phyloP scores from a whole-genome alignment of 116 monocot species.

The Iris pallida region DNA sequence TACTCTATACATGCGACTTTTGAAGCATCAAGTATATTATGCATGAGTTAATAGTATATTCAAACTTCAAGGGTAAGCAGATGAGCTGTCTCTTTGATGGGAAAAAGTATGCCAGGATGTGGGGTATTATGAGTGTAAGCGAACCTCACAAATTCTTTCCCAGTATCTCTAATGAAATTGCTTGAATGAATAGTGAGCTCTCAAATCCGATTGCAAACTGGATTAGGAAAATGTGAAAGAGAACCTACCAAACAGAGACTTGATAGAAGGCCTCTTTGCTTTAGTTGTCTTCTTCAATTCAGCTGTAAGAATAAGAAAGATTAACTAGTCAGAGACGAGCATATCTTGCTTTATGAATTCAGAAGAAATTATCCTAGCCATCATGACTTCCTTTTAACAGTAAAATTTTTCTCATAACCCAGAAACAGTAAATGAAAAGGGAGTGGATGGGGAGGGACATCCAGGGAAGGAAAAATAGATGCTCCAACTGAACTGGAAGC shows the following conservation, averaged over 20 bases:
- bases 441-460: not conserved
- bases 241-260: constrained; percentile 48
- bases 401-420: not conserved
- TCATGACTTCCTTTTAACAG: not conserved
- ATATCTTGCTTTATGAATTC: too few relatives aligned
- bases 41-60: not conserved
- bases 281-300: constrained; percentile 49
- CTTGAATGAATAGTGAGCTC: too few relatives aligned
- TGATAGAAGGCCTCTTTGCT: constrained; percentile 43
- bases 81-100: too few relatives aligned
- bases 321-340: too few relatives aligned
- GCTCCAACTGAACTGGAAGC: not conserved
- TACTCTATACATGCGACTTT: too few relatives aligned
- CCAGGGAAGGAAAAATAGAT: not conserved
- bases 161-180: not conserved
- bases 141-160: not conserved
- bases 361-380: not conserved
- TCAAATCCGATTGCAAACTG: not conserved
- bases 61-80: not conserved
- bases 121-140: too few relatives aligned
- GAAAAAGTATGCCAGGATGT: too few relatives aligned
- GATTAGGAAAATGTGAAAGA: not conserved
- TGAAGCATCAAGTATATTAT: too few relatives aligned
- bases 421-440: not conserved
- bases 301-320: constrained; percentile 30